Base-by-base conservation (phyloP, 805 yeast genomes). In the Jamesozyma gamospora region DNA sequence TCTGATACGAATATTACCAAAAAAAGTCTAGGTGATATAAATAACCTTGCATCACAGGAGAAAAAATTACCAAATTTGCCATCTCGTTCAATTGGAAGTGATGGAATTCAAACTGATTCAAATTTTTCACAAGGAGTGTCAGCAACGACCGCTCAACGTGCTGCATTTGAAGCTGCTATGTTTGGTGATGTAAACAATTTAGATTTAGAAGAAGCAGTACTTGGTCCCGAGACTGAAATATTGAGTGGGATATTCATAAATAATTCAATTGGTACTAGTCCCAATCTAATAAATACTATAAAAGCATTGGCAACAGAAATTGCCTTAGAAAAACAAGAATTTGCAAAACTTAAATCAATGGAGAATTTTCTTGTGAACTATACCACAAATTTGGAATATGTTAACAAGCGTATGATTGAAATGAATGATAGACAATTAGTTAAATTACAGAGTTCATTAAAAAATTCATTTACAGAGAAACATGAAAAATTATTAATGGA, bases 161-260 rank as follows among this genome's bases (percentile, higher is more conserved):
- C 56, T 15, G 64, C 75, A 3, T 74, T 74, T 53, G 81, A 75
- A 45, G 69, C 70, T 19, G 80, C 81, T 2, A 63, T 78, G 62
- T 78, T 76, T 57, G 79, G 82, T 19, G 82, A 77, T 53, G 68
- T 75, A 15, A 66, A 70, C 47, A 55, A 62, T 25, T 48, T 63
- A 11, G 66, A 63, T 35, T 45, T 75, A 24, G 81, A 75, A 47
- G 79, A 74, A 44, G 59, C 65, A 30, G 56, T 75, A 10, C 48
- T 75, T 25, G 77, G 76, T 0, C 55, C 70, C 3, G 66, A 66
- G 43, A 67, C 71, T 30, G 67, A 67, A 39, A 64, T 69, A 13
- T 62, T 71, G 37, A 65, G 75, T 12, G 83, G 82, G 1, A 70
- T 77, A 32, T 75, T 71, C 48, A 71, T 69, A 24, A 78, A 78